Conservation (phyloP, 2,329 filamentous ascomycete species). For the Trichoderma koningiopsis region DNA sequence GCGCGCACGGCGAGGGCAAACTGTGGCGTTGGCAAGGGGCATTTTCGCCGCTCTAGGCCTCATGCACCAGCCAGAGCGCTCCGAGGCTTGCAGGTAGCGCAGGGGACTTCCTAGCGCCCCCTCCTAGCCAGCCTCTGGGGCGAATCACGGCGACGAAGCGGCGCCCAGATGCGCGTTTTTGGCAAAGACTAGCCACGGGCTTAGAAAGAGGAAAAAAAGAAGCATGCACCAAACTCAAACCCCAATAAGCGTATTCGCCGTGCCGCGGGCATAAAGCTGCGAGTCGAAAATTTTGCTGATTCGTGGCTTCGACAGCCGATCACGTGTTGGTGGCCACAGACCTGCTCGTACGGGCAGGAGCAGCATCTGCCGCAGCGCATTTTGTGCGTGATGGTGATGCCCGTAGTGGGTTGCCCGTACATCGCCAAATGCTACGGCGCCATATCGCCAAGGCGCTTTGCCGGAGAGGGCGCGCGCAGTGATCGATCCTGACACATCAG, state of each 20-base stretch:
- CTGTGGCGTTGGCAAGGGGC: slow-evolving; percentile 3
- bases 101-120: slow-evolving; percentile 1
- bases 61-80: not conserved
- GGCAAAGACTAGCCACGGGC: slow-evolving; percentile 12
- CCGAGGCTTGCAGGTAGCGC: slow-evolving; percentile 6
- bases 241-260: slow-evolving; percentile 10
- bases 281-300: not conserved
- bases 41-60: not conserved
- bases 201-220: not conserved
- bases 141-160: slow-evolving; percentile 6
- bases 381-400: too few species aligned
- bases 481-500: not conserved
- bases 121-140: not conserved
- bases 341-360: not conserved
- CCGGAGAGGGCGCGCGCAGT: not conserved
- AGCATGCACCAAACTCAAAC: slow-evolving; percentile 20
- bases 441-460: not conserved
- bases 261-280: not conserved
- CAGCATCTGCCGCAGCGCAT: not conserved
- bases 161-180: slow-evolving; percentile 19
- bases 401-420: not conserved
- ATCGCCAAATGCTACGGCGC: not conserved
- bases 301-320: not conserved
- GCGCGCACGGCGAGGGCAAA: not conserved
- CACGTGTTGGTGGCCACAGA: not conserved